phyloP scores from a whole-genome alignment of 345 rosid genomes.

The Citrus reticulata region DNA sequence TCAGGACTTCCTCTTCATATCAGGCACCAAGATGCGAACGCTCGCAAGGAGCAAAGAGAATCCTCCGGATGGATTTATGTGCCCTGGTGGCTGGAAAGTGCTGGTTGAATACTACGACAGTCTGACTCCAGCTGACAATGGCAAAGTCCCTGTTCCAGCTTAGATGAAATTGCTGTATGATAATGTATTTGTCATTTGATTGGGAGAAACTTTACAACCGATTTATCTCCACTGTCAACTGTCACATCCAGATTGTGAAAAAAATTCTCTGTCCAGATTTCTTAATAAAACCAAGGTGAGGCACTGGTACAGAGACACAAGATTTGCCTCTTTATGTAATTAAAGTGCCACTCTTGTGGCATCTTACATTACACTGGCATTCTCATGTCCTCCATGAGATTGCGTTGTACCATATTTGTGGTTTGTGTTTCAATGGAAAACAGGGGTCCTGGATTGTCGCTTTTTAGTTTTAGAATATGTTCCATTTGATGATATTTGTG shows the following conservation, averaged over 20 bases:
- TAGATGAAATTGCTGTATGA: conserved; percentile 31
- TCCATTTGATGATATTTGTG: background rate
- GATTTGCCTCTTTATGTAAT: background rate
- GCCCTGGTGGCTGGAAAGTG: conserved; percentile 96
- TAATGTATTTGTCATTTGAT: conserved; percentile 13
- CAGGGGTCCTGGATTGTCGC: background rate
- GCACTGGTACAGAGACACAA: conserved; percentile 11
- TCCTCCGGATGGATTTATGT: conserved; percentile 97
- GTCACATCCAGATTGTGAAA: background rate
- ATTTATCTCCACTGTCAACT: conserved; percentile 8
- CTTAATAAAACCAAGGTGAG: conserved; percentile 21
- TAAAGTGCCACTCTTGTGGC: background rate
- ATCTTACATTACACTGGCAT: background rate
- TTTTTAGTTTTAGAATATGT: background rate
- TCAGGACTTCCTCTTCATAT: conserved; percentile 91
- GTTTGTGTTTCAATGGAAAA: background rate
- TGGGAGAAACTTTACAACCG: conserved; percentile 18
- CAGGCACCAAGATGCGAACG: conserved; percentile 97
- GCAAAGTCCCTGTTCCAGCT: conserved; percentile 32
- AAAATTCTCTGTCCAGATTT: conserved; percentile 13
- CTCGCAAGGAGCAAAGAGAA: conserved; percentile 91
- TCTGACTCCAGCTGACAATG: conserved; percentile 39
- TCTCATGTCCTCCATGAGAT: background rate
- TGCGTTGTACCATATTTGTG: background rate
- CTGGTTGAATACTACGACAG: conserved; percentile 87